phyloP scores from a whole-genome alignment of 305 asterid genomes.

The Solanum aculeatissimum region DNA sequence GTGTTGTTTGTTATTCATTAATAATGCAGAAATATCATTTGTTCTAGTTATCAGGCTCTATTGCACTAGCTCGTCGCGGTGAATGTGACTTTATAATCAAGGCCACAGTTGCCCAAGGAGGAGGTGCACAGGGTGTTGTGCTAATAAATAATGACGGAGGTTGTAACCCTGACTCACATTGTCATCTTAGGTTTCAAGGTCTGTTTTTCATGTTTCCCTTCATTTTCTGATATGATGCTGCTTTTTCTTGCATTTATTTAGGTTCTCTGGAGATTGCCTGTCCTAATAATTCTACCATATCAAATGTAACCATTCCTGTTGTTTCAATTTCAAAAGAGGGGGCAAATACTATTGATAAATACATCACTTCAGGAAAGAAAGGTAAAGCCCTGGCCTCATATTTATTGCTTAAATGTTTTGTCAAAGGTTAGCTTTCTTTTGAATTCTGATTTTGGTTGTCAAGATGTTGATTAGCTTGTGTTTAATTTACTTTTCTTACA shows the following conservation, averaged over 20 bases:
- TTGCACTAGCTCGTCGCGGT: constrained; percentile 73
- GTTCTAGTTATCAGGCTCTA: constrained; percentile 53
- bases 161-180: constrained; percentile 20
- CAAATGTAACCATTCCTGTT: constrained; percentile 71
- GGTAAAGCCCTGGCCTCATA: constrained; percentile 29
- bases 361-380: constrained; percentile 36
- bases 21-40: constrained; percentile 1
- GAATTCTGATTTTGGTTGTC: background rate
- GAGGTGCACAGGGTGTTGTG: constrained; percentile 74
- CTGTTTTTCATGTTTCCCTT: background rate
- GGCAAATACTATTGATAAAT: constrained; percentile 59
- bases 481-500: background rate
- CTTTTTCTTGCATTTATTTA: constrained; percentile 26
- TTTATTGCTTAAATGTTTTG: background rate
- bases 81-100: constrained; percentile 73
- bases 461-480: background rate
- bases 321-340: constrained; percentile 62
- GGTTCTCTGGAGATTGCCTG: constrained; percentile 87
- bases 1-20: background rate
- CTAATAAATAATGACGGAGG: constrained; percentile 79
- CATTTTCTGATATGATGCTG: background rate
- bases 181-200: constrained; percentile 4
- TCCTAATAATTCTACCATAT: constrained; percentile 36
- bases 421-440: background rate
- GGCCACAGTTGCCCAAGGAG: constrained; percentile 74